Base-by-base conservation (phyloP, 768 basidiomycete species). In the Termitomyces heimii region DNA sequence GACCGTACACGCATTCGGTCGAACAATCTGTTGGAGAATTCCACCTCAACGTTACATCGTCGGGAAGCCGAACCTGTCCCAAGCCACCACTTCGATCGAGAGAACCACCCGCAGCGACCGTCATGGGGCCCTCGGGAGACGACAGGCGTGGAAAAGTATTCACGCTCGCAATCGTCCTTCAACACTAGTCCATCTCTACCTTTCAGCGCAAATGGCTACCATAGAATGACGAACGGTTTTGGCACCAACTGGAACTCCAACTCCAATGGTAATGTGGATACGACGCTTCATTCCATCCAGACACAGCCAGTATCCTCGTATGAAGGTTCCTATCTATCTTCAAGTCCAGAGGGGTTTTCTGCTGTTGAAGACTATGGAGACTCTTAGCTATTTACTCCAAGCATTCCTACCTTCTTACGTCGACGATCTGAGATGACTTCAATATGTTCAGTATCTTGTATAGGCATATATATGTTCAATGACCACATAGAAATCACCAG, bases 341-440 rank as follows among this genome's bases (percentile, higher is more conserved):
- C 77, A 22, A 75, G 73, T 54, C 71, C 77, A 54, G 78, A 77
- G 45, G 77, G 77, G 31, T 77, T 74, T 63, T 68, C 74, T 16
- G 70, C 68, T 35, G 73, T 74, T 46, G 75, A 76, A 44, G 77
- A 79, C 53, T 79, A 71, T 62, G 71, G 67, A 20, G 75, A 77
- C 34, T 66, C 74, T 58, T 77, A 69, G 64, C 60, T 39, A 22
- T 24, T 44, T 16, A 24, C 42, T 0, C 40, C 5, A 54, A 26
- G 16, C 26, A 40, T 29, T 13, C 20, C 39, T 5, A 39, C n/a
- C 29, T 48, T 26, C n/a, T 37, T 54, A 34, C 26, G n/a, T 34
- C n/a, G 29, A 58, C 12, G 57, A 47, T 45, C 46, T 49, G 51
- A 40, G 26, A 58, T 44, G 46, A 57, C 14, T 37, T 53, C 22